Conservation (phyloP, 805 yeast species). For the Zygosaccharomyces rouxii region DNA sequence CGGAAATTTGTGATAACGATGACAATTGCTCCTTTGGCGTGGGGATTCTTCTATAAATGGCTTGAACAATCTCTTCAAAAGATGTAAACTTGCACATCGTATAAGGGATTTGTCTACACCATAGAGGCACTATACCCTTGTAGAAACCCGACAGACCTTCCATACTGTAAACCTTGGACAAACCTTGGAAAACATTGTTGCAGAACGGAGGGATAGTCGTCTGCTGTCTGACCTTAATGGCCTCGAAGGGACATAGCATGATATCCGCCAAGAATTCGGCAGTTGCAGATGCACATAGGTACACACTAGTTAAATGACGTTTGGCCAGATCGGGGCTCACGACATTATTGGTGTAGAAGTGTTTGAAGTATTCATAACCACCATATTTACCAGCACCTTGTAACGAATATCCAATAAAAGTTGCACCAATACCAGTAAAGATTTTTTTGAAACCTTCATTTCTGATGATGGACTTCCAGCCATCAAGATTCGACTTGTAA, state of each 20-base stretch:
- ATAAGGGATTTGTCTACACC: constrained; percentile 98
- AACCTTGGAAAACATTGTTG: constrained; percentile 57
- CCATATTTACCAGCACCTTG: constrained; percentile 99
- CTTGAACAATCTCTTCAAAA: constrained; percentile 85
- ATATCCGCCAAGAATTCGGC: constrained; percentile 94
- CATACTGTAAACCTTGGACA: constrained; percentile 55
- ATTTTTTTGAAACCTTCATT: constrained; percentile 72
- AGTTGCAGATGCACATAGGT: constrained; percentile 79
- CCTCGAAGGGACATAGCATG: constrained; percentile 88
- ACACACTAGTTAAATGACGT: constrained; percentile 68
- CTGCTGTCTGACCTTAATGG: constrained; percentile 91
- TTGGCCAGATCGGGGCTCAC: constrained; percentile 51
- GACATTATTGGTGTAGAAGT: constrained; percentile 68
- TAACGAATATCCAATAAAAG: constrained; percentile 84
- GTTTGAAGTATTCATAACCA: constrained; percentile 86
- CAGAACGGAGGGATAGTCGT: constrained; percentile 88
- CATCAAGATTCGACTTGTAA: constrained; percentile 74
- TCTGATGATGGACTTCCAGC: constrained; percentile 70
- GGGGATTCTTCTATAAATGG: constrained; percentile 70
- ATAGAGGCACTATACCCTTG: constrained; percentile 85
- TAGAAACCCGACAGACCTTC: constrained; percentile 77
- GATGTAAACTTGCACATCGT: constrained; percentile 96
- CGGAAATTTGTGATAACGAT: constrained; percentile 80
- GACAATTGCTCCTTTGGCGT: constrained; percentile 68
- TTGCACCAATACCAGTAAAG: constrained; percentile 88